Conservation (phyloP, 257 asterid species). For the Lantana camara region DNA sequence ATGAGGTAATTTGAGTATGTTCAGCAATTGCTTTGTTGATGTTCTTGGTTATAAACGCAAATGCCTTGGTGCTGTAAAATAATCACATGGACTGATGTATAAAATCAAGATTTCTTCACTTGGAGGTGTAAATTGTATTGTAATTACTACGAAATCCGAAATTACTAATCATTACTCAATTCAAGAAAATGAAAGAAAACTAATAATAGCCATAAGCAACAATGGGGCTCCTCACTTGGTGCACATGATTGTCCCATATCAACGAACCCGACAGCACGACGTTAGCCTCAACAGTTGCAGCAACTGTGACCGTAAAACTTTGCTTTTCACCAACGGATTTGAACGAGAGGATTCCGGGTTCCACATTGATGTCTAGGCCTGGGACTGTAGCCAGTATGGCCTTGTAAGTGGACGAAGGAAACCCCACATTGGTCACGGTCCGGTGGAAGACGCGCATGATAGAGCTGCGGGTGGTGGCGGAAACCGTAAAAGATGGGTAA, state of each 20-base stretch:
- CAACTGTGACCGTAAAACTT: constrained; percentile 39
- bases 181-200: not conserved
- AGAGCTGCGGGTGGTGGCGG: constrained; percentile 15
- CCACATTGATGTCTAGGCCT: constrained; percentile 40
- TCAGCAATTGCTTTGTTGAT: too few species aligned
- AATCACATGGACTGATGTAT: too few species aligned
- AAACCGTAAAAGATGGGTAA: constrained; percentile 58
- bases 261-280: constrained; percentile 42
- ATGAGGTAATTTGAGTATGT: not conserved
- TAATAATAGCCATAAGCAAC: constrained; percentile 33
- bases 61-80: too few species aligned
- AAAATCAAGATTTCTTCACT: too few species aligned
- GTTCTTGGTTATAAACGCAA: too few species aligned
- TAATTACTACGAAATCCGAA: too few species aligned
- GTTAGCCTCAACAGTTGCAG: constrained; percentile 20
- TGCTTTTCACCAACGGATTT: constrained; percentile 41
- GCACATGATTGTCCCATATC: constrained; percentile 58
- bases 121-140: too few species aligned
- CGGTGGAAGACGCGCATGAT: constrained; percentile 44
- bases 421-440: constrained; percentile 63
- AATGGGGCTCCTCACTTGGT: constrained; percentile 63
- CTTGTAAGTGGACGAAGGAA: constrained; percentile 48
- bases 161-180: too few species aligned
- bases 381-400: constrained; percentile 25
- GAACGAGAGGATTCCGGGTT: constrained; percentile 44